Conservation (phyloP, 192 early-diverging fungal genomes). For the Phlyctochytrium arcticum region DNA sequence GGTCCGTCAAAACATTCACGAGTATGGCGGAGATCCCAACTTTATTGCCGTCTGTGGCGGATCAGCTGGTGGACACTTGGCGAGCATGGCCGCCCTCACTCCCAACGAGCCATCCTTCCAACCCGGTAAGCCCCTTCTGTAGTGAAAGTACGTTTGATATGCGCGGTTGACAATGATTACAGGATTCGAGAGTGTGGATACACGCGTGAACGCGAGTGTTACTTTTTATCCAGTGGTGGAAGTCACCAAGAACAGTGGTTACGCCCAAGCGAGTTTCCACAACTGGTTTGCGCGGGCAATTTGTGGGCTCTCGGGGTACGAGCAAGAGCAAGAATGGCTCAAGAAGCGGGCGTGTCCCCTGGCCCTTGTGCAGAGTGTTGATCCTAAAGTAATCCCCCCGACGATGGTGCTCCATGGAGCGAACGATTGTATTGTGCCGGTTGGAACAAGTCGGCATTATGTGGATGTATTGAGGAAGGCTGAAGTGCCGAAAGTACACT, state of each 20-base stretch:
- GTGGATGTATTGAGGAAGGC: conserved; percentile 17
- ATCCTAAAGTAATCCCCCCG: not conserved
- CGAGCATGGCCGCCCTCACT: conserved; percentile 48
- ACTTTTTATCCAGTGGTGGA: conserved; percentile 22
- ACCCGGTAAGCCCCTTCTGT: conserved; percentile 18
- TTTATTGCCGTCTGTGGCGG: conserved; percentile 58
- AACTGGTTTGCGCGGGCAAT: conserved; percentile 43
- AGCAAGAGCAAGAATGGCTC: not conserved
- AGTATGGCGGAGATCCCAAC: conserved; percentile 58
- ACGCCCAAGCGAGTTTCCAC: conserved; percentile 35
- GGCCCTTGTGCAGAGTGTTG: not conserved
- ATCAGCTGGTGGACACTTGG: conserved; percentile 58
- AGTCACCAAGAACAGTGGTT: conserved; percentile 43
- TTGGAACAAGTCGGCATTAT: conserved; percentile 23
- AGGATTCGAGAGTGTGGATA: conserved; percentile 52
- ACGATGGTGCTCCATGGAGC: conserved; percentile 34
- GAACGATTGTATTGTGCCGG: conserved; percentile 29
- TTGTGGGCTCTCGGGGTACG: conserved; percentile 8
- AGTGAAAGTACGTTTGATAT: not conserved
- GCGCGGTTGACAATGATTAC: not conserved
- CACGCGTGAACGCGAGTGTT: conserved; percentile 43
- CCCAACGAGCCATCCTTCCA: conserved; percentile 40
- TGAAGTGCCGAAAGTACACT: not conserved
- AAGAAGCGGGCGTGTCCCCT: conserved; percentile 6
- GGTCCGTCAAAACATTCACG: conserved; percentile 54